A percentile compares a stretch with the other conserved stretches of the same genome.
These are phyloP conservation scores for Globisporangium alternatum DNA, from an alignment of 352 stramenopile species.

Conservation along the genomic window DNA sequence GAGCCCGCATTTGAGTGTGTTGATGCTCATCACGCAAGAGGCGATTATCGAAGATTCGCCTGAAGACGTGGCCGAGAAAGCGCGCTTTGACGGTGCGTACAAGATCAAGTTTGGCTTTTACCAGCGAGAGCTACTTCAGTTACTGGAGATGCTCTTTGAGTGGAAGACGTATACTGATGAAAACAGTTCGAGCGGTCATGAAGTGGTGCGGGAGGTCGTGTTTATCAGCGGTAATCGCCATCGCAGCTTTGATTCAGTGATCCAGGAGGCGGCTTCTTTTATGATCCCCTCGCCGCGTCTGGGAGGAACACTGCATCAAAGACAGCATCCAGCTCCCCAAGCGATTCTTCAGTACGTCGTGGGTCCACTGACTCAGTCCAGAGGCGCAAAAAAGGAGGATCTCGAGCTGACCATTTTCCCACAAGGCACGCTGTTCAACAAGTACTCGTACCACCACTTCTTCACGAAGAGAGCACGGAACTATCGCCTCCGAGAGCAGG, in stretches of 20 bases:
- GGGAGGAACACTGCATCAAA: background rate
- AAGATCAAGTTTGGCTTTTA: conserved; percentile 45
- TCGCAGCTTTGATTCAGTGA: conserved; percentile 39
- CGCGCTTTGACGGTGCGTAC: conserved; percentile 28
- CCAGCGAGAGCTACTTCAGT: conserved; percentile 26
- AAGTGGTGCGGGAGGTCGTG: conserved; percentile 23
- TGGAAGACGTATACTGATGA: conserved; percentile 28
- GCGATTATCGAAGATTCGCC: conserved; percentile 48
- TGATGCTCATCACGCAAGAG: conserved; percentile 37
- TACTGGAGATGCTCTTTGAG: conserved; percentile 38
- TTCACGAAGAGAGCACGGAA: conserved; percentile 7
- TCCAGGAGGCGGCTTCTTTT: conserved; percentile 21
- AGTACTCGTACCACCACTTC: conserved; percentile 33
- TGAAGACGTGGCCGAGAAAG: conserved; percentile 44
- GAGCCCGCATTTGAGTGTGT: conserved; percentile 26
- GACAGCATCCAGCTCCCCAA: conserved; percentile 2
- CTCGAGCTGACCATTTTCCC: conserved; percentile 10
- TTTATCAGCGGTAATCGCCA: conserved; percentile 32
- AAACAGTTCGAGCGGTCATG: background rate
- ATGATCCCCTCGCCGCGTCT: conserved; percentile 1
- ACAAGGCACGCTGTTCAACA: conserved; percentile 30
- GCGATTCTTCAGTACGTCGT: conserved; percentile 27
- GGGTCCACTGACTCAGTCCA: conserved; percentile 18
- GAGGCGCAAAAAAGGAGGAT: background rate
- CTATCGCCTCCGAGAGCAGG: background rate